Evolutionary conservation across 2,329 filamentous ascomycete species (phyloP), one percentile per base, ranked within the genome.

Genomic region (Huntiella decipiens): DNA sequence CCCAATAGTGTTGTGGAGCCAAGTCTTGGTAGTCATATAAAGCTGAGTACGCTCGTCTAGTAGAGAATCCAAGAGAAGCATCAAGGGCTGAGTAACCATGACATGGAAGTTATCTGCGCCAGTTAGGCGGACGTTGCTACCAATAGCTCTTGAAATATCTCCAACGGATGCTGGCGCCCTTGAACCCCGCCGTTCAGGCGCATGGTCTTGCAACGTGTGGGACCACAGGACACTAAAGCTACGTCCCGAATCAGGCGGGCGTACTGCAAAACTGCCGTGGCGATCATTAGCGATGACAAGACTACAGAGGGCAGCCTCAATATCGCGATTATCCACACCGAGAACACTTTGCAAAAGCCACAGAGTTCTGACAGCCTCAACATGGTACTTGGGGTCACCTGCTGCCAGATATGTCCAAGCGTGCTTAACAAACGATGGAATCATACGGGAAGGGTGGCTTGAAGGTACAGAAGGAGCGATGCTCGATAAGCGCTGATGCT

Each of bases 341-440:
- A 93, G 70, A 1, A 77, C 71, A 17, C 70, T 73, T 54, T 96
- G 86, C 44, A 98, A 64, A 52, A 85, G 77, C 83, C 91, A 93
- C 35, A 98, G 65, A 53, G 77, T 80, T 48, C 82, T 77, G 6
- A 92, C 83, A 13, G 86, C 79, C 63, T 98, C 92, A 31, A 98
- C 87, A 56, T 96, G 91, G 53, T 88, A 92, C 57, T 94, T 94
- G 0, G 87, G 86, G 51, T 79, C 78, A 10, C 77, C 70, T n/a
- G 83, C 79, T 0, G 85, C 82, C 35, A 98, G 63, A 55, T 83
- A 85, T 4, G 65, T 60, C 91, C 91, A 98, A 0, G 88, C 70
- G 47, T 79, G 72, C 1, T 67, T 66, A 12, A 91, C 77, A 16
- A 96, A 63, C 22, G 73, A 68, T 15, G 74, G 68, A 4, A 88